Percentiles rank a stretch among this genome's conserved stretches.
phyloP scores from a whole-genome alignment of 2,329 filamentous ascomycete genomes.

The Fusarium fracticaudum region DNA sequence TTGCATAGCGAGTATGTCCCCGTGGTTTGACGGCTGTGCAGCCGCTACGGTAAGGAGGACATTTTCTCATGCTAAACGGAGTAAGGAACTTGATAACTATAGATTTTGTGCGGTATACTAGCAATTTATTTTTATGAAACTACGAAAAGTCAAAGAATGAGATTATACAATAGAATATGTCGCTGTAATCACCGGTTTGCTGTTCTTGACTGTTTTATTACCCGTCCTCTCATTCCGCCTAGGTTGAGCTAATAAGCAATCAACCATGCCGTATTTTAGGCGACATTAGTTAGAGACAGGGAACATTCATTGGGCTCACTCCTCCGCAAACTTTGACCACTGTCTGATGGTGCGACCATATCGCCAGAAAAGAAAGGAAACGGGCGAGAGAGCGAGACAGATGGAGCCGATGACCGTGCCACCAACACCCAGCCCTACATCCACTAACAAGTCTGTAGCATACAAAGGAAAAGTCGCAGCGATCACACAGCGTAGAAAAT shows the following conservation, averaged over 20 bases:
- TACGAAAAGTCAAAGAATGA: background rate
- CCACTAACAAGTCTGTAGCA: background rate
- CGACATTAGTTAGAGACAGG: accelerated
- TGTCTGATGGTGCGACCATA: background rate
- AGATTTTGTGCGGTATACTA: background rate
- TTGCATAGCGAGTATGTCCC: background rate
- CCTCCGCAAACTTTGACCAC: background rate
- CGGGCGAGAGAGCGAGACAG: background rate
- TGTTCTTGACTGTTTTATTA: background rate
- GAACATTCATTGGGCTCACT: accelerated
- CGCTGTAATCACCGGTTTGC: no score
- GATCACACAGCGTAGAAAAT: background rate
- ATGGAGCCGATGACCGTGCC: background rate
- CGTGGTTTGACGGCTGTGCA: background rate
- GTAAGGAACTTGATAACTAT: no score
- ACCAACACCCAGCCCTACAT: background rate
- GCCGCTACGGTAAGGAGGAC: accelerated
- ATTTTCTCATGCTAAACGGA: background rate
- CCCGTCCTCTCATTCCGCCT: accelerated
- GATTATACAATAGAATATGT: background rate
- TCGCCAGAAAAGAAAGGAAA: background rate
- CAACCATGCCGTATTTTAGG: accelerated
- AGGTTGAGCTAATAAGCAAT: background rate
- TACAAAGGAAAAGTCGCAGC: background rate
- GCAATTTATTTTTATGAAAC: background rate